These are phyloP conservation scores for Umbilicaria muhlenbergii DNA, from an alignment of 495 filamentous ascomycete species.

Conservation along the genomic window DNA sequence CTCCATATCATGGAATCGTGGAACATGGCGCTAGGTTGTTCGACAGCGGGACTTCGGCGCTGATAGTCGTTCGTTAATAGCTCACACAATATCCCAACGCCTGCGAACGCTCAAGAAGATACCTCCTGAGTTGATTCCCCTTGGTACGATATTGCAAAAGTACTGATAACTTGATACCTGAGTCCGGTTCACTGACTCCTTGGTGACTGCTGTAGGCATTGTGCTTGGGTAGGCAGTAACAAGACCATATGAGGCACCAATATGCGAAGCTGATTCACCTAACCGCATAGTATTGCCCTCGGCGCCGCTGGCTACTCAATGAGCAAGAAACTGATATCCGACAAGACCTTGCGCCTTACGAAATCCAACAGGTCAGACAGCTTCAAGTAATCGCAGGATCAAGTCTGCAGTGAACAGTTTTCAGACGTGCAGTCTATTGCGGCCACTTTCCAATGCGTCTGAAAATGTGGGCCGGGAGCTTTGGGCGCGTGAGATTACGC, in stretches of 20 bases:
- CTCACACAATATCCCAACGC: constrained; percentile 94
- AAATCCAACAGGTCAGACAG: constrained; percentile 32
- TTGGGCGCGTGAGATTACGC: no score
- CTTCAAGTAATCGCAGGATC: constrained; percentile 1
- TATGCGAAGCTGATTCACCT: constrained; percentile 15
- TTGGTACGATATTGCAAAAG: constrained; percentile 46
- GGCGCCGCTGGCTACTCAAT: constrained; percentile 66
- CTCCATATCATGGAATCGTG: no score
- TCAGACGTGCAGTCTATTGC: no score
- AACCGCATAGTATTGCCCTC: constrained; percentile 40
- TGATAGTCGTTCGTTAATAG: constrained; percentile 15
- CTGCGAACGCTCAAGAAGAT: constrained; percentile 73
- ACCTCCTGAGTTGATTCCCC: constrained; percentile 85
- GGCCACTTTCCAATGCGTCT: no score
- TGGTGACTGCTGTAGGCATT: constrained; percentile 39
- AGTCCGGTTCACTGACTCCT: constrained; percentile 11
- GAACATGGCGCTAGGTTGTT: not conserved
- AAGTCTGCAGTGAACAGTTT: no score
- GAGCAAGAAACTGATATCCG: constrained; percentile 61
- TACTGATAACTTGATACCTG: not conserved
- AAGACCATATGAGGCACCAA: constrained; percentile 1
- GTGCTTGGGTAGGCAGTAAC: constrained; percentile 53
- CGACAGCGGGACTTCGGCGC: constrained; percentile 1
- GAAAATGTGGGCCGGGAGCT: no score
- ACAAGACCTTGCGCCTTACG: constrained; percentile 79